Base-by-base conservation (phyloP, 2,329 filamentous ascomycete genomes). In the Helicocarpus griseus region DNA sequence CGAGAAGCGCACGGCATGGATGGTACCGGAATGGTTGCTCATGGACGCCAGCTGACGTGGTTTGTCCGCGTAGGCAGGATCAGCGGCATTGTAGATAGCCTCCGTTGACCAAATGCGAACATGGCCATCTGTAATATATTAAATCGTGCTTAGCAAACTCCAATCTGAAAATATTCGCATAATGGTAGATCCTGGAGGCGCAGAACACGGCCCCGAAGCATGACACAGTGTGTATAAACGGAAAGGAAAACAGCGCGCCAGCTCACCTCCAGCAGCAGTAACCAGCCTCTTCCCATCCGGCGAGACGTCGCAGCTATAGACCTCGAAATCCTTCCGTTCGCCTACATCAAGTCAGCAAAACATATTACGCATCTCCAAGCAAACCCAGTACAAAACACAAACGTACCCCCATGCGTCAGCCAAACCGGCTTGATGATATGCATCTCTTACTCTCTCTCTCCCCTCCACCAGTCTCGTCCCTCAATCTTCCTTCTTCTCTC, bases 71-170 rank as follows among this genome's bases (percentile, higher is more conserved):
- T 85, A 90, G 54, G 78, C 77, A 31, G 81, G 73, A 58, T 91
- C 81, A 57, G 82, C 78, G 55, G 89, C 85, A 61, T 88, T 87
- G 67, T 89, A 85, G 65, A 98, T 89, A 52, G 93, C 86, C 61
- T 97, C 91, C 53, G 88, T 96, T 21, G 91, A 96, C 93, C 93
- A 98, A 61, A 98, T 87, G 57, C 94, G 86, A 55, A 98, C 93
- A 68, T 96, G 89, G 65, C 93, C 91, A 77, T 98, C 93, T 86
- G 60, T n/a, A 49, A 52, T 45, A 28, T 39, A 31, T 43, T 48
- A 48, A 9, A 29, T 24, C 31, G 29, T 31, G 29, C 13, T 31
- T 44, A 31, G n/a, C 26, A n/a, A 39, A 44, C 50, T 38, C 52
- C 56, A 57, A 60, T 59, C 59, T 61, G 51, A 41, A 38, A n/a